Evolutionary conservation across 139 green algal species (phyloP).

Genomic region (Nannochloris sp.): DNA sequence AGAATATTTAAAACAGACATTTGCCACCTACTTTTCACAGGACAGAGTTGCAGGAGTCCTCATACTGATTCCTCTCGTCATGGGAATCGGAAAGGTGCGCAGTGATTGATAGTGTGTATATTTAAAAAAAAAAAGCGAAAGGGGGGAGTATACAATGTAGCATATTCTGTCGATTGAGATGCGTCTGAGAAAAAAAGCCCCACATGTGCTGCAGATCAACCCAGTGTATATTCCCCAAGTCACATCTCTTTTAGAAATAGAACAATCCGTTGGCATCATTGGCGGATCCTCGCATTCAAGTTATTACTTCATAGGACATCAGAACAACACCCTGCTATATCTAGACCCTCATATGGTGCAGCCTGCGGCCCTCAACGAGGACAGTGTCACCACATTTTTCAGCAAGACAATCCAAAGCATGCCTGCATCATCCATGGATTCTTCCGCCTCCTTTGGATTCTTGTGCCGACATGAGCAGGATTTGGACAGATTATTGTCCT

Average conservation of each 20-base stretch:
- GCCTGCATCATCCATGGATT: conserved; percentile 56
- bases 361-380: conserved; percentile 15
- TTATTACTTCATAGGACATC: conserved; percentile 78
- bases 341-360: conserved; percentile 75
- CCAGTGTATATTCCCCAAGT: conserved; percentile 72
- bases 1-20: not conserved
- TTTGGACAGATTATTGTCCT: too few relatives aligned
- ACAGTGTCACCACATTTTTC: conserved; percentile 25
- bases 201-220: conserved; percentile 32
- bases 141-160: too few relatives aligned
- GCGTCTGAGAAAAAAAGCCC: not conserved
- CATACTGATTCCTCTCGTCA: conserved; percentile 71
- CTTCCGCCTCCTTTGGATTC: conserved; percentile 81
- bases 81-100: conserved; percentile 64
- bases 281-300: conserved; percentile 69
- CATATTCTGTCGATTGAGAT: not conserved
- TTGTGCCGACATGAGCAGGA: conserved; percentile 34
- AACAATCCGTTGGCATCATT: conserved; percentile 81
- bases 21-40: not conserved
- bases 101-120: not conserved
- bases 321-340: conserved; percentile 58
- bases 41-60: conserved; percentile 31
- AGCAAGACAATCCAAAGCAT: conserved; percentile 41
- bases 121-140: not conserved
- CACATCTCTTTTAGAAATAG: conserved; percentile 51